phyloP scores from a whole-genome alignment of 257 asterid species.

The Capsicum rhomboideum region DNA sequence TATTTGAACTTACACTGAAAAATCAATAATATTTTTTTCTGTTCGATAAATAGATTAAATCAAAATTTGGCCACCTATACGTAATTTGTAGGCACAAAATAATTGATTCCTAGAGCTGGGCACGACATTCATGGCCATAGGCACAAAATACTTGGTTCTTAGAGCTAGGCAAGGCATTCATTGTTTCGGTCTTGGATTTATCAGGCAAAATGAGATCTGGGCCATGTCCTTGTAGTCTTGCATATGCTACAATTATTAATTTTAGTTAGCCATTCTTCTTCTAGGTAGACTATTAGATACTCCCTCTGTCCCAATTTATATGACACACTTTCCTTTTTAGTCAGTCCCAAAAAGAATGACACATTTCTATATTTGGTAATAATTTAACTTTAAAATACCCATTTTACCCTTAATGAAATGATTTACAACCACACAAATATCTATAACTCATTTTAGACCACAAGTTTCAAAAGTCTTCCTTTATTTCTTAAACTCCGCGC shows the following conservation, averaged over 20 bases:
- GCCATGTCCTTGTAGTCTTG: constrained; percentile 2
- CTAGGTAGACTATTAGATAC: neutral
- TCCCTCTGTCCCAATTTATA: too few species aligned
- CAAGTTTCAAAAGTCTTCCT: too few species aligned
- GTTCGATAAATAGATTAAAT: neutral
- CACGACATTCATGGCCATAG: neutral
- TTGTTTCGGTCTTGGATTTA: constrained; percentile 16
- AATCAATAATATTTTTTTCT: neutral
- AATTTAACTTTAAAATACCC: too few species aligned
- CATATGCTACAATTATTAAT: neutral
- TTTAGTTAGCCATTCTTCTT: neutral
- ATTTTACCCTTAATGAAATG: too few species aligned
- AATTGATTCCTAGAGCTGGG: neutral
- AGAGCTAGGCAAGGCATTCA: neutral
- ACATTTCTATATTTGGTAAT: too few species aligned
- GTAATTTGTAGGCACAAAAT: neutral
- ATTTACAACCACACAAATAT: too few species aligned
- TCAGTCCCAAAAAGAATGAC: too few species aligned
- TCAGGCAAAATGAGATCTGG: constrained; percentile 13
- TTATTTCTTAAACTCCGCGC: too few species aligned
- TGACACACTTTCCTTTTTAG: too few species aligned
- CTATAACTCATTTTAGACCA: too few species aligned
- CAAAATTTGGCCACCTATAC: neutral
- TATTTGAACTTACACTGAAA: neutral
- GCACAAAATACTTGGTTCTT: neutral